phyloP scores from a whole-genome alignment of 305 asterid genomes.

The Fraxinus albicans region DNA sequence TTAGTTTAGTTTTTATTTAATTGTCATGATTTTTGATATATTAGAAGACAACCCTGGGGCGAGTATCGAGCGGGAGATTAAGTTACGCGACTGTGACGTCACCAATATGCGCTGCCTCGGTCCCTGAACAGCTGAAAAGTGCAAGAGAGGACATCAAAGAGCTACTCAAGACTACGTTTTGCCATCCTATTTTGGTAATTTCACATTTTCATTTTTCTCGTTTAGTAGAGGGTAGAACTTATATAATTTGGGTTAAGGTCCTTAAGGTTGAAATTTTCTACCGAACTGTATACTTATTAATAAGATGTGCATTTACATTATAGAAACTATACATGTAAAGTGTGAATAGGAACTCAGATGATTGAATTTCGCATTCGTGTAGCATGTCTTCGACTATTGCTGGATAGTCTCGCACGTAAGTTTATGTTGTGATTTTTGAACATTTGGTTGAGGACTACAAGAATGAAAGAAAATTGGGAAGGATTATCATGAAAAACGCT shows the following conservation, averaged over 20 bases:
- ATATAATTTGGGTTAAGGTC: background rate
- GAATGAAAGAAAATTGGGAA: background rate
- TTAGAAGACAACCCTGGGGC: conserved; percentile 40
- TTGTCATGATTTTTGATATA: background rate
- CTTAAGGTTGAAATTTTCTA: background rate
- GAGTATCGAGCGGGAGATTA: conserved; percentile 44
- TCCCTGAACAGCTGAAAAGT: conserved; percentile 74
- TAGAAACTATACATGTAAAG: background rate
- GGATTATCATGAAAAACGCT: background rate
- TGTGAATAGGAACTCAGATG: background rate
- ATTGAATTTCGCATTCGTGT: background rate
- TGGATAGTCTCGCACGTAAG: background rate
- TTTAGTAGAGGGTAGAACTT: background rate
- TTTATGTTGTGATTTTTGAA: background rate
- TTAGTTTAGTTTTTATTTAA: background rate
- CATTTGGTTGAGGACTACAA: background rate
- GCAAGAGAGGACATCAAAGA: conserved; percentile 85
- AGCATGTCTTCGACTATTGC: background rate
- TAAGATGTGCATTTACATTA: background rate
- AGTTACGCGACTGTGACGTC: conserved; percentile 52
- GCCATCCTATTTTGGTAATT: conserved; percentile 81
- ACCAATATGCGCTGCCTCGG: conserved; percentile 72
- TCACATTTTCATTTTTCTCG: background rate
- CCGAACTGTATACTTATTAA: background rate
- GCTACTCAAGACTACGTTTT: conserved; percentile 61